phyloP scores from a whole-genome alignment of 495 filamentous ascomycete species.

The Trichoderma virens region DNA sequence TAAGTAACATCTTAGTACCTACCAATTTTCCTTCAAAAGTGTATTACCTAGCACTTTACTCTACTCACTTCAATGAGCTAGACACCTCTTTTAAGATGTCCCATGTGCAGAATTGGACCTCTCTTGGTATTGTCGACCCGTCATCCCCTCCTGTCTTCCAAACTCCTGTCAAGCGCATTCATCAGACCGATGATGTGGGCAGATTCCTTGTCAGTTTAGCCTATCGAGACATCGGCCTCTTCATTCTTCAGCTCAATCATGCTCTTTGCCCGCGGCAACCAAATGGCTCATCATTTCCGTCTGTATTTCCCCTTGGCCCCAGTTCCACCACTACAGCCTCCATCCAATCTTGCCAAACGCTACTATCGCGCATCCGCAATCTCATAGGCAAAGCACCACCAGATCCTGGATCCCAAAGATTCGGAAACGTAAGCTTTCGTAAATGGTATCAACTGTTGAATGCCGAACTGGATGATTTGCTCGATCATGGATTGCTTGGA shows the following conservation, averaged over 20 bases:
- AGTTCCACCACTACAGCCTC: slow-evolving; percentile 33
- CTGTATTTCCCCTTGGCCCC: slow-evolving; percentile 32
- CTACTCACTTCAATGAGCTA: too few species aligned
- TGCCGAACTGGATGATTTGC: slow-evolving; percentile 44
- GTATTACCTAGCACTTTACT: too few species aligned
- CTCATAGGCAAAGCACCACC: slow-evolving; percentile 76
- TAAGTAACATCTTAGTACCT: too few species aligned
- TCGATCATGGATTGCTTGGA: slow-evolving; percentile 54
- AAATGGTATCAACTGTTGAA: slow-evolving; percentile 69
- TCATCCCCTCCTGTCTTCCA: slow-evolving; percentile 36
- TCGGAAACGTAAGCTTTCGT: slow-evolving; percentile 85
- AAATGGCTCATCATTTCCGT: background rate
- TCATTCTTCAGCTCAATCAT: slow-evolving; percentile 81
- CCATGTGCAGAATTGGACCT: background rate
- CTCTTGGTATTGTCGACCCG: background rate
- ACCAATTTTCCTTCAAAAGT: too few species aligned
- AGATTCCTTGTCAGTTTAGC: slow-evolving; percentile 70
- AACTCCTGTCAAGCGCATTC: slow-evolving; percentile 65
- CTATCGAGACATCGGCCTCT: slow-evolving; percentile 78
- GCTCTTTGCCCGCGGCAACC: slow-evolving; percentile 60
- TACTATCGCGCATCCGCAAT: slow-evolving; percentile 53
- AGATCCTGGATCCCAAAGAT: slow-evolving; percentile 75
- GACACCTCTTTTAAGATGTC: background rate
- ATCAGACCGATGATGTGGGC: slow-evolving; percentile 69
- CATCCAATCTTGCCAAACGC: slow-evolving; percentile 52